phyloP scores from a whole-genome alignment of 2,329 filamentous ascomycete species.

The Colletotrichum neosansevieriae region DNA sequence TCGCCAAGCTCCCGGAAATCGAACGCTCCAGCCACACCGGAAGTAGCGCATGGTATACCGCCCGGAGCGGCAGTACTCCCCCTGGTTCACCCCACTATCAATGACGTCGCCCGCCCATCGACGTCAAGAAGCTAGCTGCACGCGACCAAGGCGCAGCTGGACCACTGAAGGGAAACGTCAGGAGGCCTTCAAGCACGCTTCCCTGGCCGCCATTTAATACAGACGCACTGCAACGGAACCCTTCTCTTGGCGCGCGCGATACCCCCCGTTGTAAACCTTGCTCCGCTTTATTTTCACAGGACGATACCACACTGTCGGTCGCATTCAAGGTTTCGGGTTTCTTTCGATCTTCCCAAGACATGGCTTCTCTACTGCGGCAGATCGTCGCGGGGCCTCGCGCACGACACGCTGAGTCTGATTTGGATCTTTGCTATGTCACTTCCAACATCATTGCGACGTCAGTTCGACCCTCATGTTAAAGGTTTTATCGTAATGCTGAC shows the following conservation, averaged over 20 bases:
- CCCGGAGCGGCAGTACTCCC: neutral
- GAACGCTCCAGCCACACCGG: conserved; percentile 32
- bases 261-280: conserved; percentile 11
- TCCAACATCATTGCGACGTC: conserved; percentile 77
- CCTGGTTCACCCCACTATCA: conserved; percentile 31
- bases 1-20: conserved; percentile 24
- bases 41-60: conserved; percentile 30
- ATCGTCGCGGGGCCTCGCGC: conserved; percentile 90
- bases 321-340: conserved; percentile 11
- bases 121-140: conserved; percentile 28
- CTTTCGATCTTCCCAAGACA: conserved; percentile 45
- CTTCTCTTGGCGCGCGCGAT: conserved; percentile 12
- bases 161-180: conserved; percentile 8
- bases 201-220: conserved; percentile 17
- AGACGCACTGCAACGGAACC: conserved; percentile 25
- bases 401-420: conserved; percentile 85
- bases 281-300: conserved; percentile 19
- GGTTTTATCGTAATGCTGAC: conserved; percentile 47
- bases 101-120: conserved; percentile 34
- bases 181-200: conserved; percentile 8
- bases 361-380: conserved; percentile 86
- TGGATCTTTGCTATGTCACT: conserved; percentile 97
- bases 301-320: neutral
- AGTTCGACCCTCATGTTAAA: conserved; percentile 41
- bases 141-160: conserved; percentile 35